Evolutionary conservation across 108 stramenopile genomes (phyloP), one percentile per base, ranked within the genome.

Genomic region (Thalassiosira profunda): DNA sequence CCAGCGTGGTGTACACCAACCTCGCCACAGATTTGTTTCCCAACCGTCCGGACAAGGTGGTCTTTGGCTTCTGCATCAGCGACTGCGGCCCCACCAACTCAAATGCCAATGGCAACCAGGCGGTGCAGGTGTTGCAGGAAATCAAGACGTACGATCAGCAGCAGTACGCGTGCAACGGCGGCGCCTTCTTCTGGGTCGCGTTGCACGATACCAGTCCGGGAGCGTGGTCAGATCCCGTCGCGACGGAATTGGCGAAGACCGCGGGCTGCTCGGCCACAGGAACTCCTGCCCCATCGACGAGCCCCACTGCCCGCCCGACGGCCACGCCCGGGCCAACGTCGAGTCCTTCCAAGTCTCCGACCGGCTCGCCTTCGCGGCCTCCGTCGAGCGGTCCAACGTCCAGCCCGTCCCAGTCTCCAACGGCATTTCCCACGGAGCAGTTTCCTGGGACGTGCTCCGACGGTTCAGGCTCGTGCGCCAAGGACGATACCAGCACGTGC

Each of bases 31-130:
- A 78, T 5, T 31, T 78, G 21, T 82, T 82, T 46, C 63, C 29
- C 31, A 76, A 76, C 15, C 51, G 33, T 15, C 51, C 51, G 5
- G 51, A 52, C 26, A 52, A 77, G 67, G 56, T 86, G 23, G 74
- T 86, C 2, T 81, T 79, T 66, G 85, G 85, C 21, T 81, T 79
- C 66, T 86, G 85, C 47, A 84, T 84, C 61, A 51, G 26, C 40
- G 82, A 79, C 18, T 86, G 85, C 49, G 46, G 66, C 36, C 60
- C 36, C 20, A 70, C 81, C 11, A 43, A 52, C 20, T 80, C 51
- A 31, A 52, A 52, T 9, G 51, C 51, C 0, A 52, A 62, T 64
- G 82, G 58, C 5, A 8, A 14, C 25, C 80, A 86, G 58, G 80
- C 85, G n/a, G 62, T 62, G 10, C 2, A 40, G 38, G 66, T 84